phyloP scores from a whole-genome alignment of 2,329 filamentous ascomycete species.

The Chalaropsis thielavioides region DNA sequence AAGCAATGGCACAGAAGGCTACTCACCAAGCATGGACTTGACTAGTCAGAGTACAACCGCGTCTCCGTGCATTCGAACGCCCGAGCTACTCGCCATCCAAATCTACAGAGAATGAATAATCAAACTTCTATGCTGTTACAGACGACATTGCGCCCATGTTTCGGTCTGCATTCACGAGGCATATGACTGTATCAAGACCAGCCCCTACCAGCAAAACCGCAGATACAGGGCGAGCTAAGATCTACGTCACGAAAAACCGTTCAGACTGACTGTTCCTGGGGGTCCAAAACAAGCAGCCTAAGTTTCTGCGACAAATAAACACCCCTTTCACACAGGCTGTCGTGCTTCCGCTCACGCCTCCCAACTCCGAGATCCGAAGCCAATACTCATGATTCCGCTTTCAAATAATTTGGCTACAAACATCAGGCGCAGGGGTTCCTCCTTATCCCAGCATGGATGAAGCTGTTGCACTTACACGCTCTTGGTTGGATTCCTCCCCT shows the following conservation, averaged over 20 bases:
- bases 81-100: background rate
- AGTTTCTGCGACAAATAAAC: slow-evolving; percentile 1
- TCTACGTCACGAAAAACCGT: background rate
- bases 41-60: background rate
- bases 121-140: background rate
- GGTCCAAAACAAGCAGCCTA: background rate
- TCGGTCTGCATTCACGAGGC: slow-evolving; percentile 8
- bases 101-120: background rate
- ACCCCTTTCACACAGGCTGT: background rate
- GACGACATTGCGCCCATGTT: background rate
- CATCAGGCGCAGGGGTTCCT: slow-evolving; percentile 5
- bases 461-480: slow-evolving; percentile 9
- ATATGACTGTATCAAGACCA: slow-evolving; percentile 4
- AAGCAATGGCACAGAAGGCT: background rate
- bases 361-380: background rate
- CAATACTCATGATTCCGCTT: slow-evolving; percentile 6
- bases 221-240: background rate
- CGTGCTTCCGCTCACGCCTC: background rate
- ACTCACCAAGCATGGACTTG: background rate
- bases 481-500: background rate
- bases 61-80: background rate
- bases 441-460: background rate
- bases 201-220: background rate
- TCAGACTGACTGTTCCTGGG: slow-evolving; percentile 1
- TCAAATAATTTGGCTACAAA: slow-evolving; percentile 2